phyloP scores from a whole-genome alignment of 2,329 filamentous ascomycete species.

The Aspergillus puulaauensis region DNA sequence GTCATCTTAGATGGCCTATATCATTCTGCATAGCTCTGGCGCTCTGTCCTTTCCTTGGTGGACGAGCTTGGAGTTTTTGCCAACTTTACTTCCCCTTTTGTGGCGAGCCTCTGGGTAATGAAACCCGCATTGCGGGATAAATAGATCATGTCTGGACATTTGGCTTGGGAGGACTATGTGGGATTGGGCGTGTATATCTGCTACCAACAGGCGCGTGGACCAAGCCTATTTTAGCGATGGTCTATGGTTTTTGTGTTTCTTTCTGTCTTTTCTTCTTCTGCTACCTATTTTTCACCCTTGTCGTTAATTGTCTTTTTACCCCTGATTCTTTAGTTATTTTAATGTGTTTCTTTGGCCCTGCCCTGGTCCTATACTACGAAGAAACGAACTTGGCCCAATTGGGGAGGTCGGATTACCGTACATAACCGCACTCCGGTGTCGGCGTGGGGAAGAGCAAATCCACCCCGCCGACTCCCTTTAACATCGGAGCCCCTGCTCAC shows the following conservation, averaged over 20 bases:
- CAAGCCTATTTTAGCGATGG: conserved; percentile 10
- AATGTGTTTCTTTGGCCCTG: conserved; percentile 14
- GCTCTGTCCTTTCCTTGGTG: conserved; percentile 26
- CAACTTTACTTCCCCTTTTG: conserved; percentile 15
- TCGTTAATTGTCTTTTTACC: conserved; percentile 8
- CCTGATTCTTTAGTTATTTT: conserved; percentile 16
- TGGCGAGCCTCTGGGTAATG: conserved; percentile 13
- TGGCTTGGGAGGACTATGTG: conserved; percentile 16
- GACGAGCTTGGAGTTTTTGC: conserved; percentile 10
- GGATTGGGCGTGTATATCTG: conserved; percentile 14
- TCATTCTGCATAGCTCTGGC: conserved; percentile 33
- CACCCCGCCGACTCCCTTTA: conserved; percentile 20
- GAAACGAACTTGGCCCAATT: conserved; percentile 7
- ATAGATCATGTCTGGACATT: conserved; percentile 11
- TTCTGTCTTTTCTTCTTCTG: conserved; percentile 3
- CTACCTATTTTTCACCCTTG: conserved; percentile 1
- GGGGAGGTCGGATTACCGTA: conserved; percentile 6
- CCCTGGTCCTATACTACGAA: conserved; percentile 7
- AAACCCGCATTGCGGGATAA: conserved; percentile 1
- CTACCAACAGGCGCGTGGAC: conserved; percentile 11
- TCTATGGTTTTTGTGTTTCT: conserved; percentile 9
- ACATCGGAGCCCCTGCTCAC: conserved; percentile 8
- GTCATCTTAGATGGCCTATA: conserved; percentile 4
- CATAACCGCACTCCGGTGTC: conserved; percentile 25
- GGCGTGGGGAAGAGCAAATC: conserved; percentile 24